Evolutionary conservation across 2,329 filamentous ascomycete genomes (phyloP).

Genomic region (Colletotrichum orchidophilum): DNA sequence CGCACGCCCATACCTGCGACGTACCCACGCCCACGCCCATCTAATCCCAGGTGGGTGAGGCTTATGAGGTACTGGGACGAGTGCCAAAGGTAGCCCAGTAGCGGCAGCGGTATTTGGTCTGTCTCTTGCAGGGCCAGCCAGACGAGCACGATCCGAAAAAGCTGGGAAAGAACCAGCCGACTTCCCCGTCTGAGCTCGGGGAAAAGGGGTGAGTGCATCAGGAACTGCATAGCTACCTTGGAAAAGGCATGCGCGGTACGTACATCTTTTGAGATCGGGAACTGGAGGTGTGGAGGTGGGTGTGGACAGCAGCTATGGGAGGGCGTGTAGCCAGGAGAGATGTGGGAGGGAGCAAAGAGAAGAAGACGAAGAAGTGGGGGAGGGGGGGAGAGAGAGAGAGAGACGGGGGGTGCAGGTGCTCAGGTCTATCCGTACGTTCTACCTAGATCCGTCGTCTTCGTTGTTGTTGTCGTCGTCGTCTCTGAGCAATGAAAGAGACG

Average conservation of each 20-base stretch:
- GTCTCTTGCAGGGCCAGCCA: too few species aligned
- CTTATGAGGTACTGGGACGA: neutral
- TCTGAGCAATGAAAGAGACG: neutral
- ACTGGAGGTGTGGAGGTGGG: neutral
- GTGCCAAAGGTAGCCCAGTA: neutral
- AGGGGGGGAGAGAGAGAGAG: neutral
- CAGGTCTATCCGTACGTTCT: neutral
- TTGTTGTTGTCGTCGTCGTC: neutral
- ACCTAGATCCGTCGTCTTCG: conserved; percentile 15
- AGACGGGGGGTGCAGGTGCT: neutral
- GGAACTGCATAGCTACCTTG: neutral
- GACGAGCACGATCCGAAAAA: conserved; percentile 24
- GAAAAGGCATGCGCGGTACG: neutral
- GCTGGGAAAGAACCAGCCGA: conserved; percentile 7
- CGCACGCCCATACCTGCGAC: neutral
- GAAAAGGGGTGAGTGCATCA: neutral
- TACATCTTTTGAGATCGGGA: neutral
- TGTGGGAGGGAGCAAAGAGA: neutral
- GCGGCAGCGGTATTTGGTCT: conserved; percentile 4
- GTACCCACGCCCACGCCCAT: neutral
- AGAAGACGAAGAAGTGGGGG: neutral
- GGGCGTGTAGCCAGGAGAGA: neutral
- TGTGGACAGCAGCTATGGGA: too few species aligned
- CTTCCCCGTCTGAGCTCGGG: neutral
- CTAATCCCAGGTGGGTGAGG: neutral